A percentile compares a stretch with the other conserved stretches of the same genome.
These are phyloP conservation scores for Cercophora newfieldiana DNA, from an alignment of 495 filamentous ascomycete species.

Conservation along the genomic window DNA sequence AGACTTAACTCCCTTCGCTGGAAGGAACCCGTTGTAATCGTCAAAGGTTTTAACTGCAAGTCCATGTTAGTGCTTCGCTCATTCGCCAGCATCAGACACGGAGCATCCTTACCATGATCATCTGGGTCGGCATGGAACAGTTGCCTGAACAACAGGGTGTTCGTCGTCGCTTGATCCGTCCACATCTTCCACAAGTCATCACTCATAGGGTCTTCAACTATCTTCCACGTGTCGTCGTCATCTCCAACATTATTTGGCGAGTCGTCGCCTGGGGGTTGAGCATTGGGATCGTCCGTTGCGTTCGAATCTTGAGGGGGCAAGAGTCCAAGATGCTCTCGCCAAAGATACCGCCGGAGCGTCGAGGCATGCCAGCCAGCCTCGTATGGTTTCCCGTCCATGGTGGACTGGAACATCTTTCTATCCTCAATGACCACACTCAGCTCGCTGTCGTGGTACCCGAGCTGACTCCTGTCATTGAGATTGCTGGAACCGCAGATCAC, in stretches of 20 bases:
- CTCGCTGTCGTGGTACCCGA: conserved; percentile 88
- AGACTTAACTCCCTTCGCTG: conserved; percentile 66
- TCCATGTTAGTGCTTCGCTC: background rate
- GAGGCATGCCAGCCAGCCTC: conserved; percentile 74
- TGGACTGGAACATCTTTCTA: conserved; percentile 65
- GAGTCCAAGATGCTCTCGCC: conserved; percentile 90
- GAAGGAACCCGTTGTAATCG: conserved; percentile 79
- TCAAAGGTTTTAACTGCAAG: conserved; percentile 73
- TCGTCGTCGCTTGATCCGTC: conserved; percentile 72
- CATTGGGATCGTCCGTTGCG: conserved; percentile 71
- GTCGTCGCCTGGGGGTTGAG: conserved; percentile 70
- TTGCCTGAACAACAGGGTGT: conserved; percentile 81
- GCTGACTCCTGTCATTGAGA: conserved; percentile 90
- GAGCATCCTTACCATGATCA: conserved; percentile 59
- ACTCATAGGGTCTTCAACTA: conserved; percentile 78
- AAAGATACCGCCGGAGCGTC: conserved; percentile 79
- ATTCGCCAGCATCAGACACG: background rate
- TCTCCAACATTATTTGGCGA: conserved; percentile 68
- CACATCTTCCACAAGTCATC: conserved; percentile 84
- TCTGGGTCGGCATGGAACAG: conserved; percentile 95
- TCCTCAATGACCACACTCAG: conserved; percentile 93
- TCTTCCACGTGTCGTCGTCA: conserved; percentile 63
- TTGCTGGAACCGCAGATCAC: conserved; percentile 87
- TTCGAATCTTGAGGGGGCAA: conserved; percentile 73
- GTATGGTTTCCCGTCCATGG: conserved; percentile 77